phyloP scores from a whole-genome alignment of 139 green algal genomes.

The Closterium sp. region DNA sequence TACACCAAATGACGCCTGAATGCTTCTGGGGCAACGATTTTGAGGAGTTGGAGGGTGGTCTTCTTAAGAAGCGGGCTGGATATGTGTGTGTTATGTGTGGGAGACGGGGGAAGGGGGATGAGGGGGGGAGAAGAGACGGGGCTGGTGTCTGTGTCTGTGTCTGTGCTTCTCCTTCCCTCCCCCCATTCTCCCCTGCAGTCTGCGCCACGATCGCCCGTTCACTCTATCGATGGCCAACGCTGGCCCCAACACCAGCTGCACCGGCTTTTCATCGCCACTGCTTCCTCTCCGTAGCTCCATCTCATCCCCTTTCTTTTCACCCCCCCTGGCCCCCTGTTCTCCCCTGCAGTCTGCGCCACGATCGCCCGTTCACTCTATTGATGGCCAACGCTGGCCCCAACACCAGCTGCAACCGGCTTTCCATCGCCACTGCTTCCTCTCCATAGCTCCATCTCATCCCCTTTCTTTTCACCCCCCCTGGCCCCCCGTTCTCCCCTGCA shows the following conservation, averaged over 20 bases:
- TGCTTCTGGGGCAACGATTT: too few species aligned
- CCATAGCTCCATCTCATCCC: conserved; percentile 83
- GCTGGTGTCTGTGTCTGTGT: too few species aligned
- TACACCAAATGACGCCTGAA: too few species aligned
- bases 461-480: too few species aligned
- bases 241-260: conserved; percentile 61
- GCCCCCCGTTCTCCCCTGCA: too few species aligned
- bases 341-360: conserved; percentile 71
- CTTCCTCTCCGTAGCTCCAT: conserved; percentile 80
- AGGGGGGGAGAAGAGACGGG: too few species aligned
- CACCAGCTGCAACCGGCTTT: conserved; percentile 59
- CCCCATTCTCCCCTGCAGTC: conserved; percentile 2
- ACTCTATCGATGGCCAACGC: conserved; percentile 88
- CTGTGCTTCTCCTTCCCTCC: background rate
- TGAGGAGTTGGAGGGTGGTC: too few species aligned
- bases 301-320: too few species aligned
- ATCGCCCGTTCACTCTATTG: conserved; percentile 65
- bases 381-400: conserved; percentile 88
- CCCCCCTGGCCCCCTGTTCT: background rate
- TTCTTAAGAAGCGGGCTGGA: too few species aligned
- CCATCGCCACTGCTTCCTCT: conserved; percentile 89
- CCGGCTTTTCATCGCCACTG: conserved; percentile 86
- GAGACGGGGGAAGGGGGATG: too few species aligned
- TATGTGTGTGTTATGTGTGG: too few species aligned
- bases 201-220: conserved; percentile 79